Base-by-base conservation (phyloP, 208 protist genomes). In the Naegleria fowleri region DNA sequence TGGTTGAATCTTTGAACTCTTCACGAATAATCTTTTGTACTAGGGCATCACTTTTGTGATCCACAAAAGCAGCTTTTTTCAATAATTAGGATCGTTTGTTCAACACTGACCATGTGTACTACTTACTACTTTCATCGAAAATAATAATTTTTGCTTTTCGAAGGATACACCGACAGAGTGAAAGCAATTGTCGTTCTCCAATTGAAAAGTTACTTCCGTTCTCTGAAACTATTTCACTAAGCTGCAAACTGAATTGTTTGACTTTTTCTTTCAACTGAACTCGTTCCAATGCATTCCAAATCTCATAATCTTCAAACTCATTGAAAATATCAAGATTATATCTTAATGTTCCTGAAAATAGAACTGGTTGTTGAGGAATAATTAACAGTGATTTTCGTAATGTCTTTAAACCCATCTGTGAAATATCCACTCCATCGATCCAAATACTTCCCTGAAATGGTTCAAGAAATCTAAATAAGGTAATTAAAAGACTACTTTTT, bases 351-450 rank as follows among this genome's bases (percentile, higher is more conserved):
- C 94, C 95, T 29, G 90, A 90, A 75, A 96, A 96, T 33, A 96
- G 51, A 43, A 94, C 92, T 52, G 92, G 92, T 52, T 95, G 93
- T 88, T 95, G 94, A 40, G 94, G 94, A 90, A 95, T 95, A 36
- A 96, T 96, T 6, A 93, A 88, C 15, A 96, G n/a, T 79, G 36
- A 40, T 33, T 15, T 9, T 84, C 89, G 87, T 15, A 84, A 15
- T 15, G 89, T 39, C 15, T 91, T 33, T 25, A 98, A 91, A 3
- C 91, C 91, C 0, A 98, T 88, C 55, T 59, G 43, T 16, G 88
- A 25, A 41, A 94, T 94, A 92, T 98, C 94, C 59, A 97, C 39
- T 0, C 94, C 96, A 84, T 98, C 97, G 58, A 98, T 88, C 13
- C 7, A n/a, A 29, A 97, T 94, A 83, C 87, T 91, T n/a, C 94